Percentiles rank a stretch among this genome's conserved stretches.
These are phyloP conservation scores for Tetragonia tetragonoides DNA, from an alignment of 148 eudicot species.

Conservation along the genomic window DNA sequence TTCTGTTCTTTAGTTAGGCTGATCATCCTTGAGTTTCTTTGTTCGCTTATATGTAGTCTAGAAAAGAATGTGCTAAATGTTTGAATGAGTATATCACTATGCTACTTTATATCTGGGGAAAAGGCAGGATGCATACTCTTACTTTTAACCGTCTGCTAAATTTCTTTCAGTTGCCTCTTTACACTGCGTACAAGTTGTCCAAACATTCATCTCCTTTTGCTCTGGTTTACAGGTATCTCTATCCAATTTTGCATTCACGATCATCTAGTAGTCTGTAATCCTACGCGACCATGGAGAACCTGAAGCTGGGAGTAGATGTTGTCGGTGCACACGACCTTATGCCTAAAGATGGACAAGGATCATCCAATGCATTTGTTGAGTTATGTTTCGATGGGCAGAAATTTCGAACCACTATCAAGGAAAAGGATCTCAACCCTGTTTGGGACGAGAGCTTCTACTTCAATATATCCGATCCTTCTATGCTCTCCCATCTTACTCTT, in stretches of 20 bases:
- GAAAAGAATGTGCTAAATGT: background rate
- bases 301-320: conserved; percentile 85
- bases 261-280: background rate
- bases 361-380: conserved; percentile 81
- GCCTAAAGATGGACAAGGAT: conserved; percentile 92
- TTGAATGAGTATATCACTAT: background rate
- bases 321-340: conserved; percentile 84
- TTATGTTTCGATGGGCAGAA: conserved; percentile 79
- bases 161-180: background rate
- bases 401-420: conserved; percentile 77
- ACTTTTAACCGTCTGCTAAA: background rate
- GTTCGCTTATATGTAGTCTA: background rate
- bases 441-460: conserved; percentile 98
- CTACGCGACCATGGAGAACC: conserved; percentile 40
- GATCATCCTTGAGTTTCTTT: background rate
- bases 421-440: conserved; percentile 83
- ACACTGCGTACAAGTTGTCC: background rate
- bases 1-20: background rate
- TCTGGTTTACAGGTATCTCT: conserved; percentile 29
- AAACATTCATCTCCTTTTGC: background rate
- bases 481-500: conserved; percentile 55
- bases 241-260: background rate
- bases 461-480: conserved; percentile 77
- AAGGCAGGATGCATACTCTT: background rate
- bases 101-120: background rate